A percentile compares a stretch with the other conserved stretches of the same genome.
phyloP scores from a whole-genome alignment of 352 stramenopile genomes.

The Phytophthora fragariaefolia region DNA sequence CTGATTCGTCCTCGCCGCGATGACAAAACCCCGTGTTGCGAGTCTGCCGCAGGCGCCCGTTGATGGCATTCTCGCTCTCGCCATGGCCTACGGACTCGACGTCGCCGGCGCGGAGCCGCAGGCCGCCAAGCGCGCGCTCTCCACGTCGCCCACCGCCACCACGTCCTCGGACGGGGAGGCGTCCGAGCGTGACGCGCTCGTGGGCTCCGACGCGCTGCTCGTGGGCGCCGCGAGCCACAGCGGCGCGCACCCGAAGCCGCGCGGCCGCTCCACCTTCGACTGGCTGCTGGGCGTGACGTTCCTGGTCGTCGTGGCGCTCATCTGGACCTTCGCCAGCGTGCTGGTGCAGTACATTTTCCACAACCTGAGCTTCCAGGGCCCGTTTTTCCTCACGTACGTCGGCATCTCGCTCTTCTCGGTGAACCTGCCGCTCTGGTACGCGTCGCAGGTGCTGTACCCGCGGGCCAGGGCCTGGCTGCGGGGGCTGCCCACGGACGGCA shows the following conservation, averaged over 20 bases:
- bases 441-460: conserved; percentile 59
- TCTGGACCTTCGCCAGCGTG: conserved; percentile 88
- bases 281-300: conserved; percentile 81
- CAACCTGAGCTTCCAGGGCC: conserved; percentile 82
- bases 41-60: too few species aligned
- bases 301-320: conserved; percentile 75
- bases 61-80: conserved; percentile 13
- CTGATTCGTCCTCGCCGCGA: conserved; percentile 12
- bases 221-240: conserved; percentile 24
- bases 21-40: background rate
- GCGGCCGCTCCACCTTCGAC: conserved; percentile 47
- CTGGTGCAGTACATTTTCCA: conserved; percentile 92
- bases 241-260: conserved; percentile 11
- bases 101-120: background rate
- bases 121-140: conserved; percentile 23
- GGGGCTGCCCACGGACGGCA: conserved; percentile 43
- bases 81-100: conserved; percentile 29
- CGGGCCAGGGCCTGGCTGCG: conserved; percentile 44
- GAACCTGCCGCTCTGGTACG: conserved; percentile 83
- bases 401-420: conserved; percentile 87
- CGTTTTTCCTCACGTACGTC: conserved; percentile 92
- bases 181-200: conserved; percentile 31
- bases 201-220: conserved; percentile 31
- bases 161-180: conserved; percentile 31
- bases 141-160: conserved; percentile 28